These are phyloP conservation scores for Lactifluus subvellereus DNA, from an alignment of 768 basidiomycete genomes.

Conservation along the genomic window DNA sequence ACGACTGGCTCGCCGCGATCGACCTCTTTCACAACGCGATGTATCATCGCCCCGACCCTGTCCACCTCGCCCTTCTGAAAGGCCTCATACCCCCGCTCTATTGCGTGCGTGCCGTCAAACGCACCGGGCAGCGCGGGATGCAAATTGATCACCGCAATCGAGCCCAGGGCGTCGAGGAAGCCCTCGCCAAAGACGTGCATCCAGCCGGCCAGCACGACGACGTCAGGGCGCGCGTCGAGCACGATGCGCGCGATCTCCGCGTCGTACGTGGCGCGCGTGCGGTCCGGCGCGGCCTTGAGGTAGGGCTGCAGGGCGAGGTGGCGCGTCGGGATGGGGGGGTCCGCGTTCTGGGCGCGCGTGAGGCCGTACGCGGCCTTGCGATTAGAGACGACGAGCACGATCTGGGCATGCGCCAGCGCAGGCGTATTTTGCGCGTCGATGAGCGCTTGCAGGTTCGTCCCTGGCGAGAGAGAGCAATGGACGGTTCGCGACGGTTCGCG, in stretches of 20 bases:
- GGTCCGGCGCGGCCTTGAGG: constrained; percentile 63
- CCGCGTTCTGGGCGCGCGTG: constrained; percentile 61
- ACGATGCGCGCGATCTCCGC: constrained; percentile 68
- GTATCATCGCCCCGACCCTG: constrained; percentile 85
- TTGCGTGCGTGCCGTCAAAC: constrained; percentile 94
- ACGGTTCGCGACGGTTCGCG: background rate
- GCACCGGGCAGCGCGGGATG: constrained; percentile 94
- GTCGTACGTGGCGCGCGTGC: constrained; percentile 82
- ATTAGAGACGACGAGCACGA: constrained; percentile 85
- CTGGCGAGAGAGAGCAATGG: constrained; percentile 36
- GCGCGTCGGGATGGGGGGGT: constrained; percentile 74
- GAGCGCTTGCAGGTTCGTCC: constrained; percentile 93
- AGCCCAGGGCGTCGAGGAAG: constrained; percentile 67
- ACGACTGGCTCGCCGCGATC: constrained; percentile 88
- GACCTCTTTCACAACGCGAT: constrained; percentile 88
- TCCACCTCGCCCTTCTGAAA: constrained; percentile 77
- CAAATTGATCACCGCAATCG: constrained; percentile 86
- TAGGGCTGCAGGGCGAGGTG: constrained; percentile 84
- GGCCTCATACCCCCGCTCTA: constrained; percentile 84
- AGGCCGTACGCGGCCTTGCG: constrained; percentile 88
- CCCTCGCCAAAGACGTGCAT: constrained; percentile 90
- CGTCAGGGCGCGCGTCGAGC: constrained; percentile 59
- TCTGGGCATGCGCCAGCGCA: constrained; percentile 61
- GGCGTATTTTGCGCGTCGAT: constrained; percentile 80
- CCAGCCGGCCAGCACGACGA: constrained; percentile 96